A percentile compares a stretch with the other conserved stretches of the same genome.
These are phyloP conservation scores for Penicillium sp. DNA, from an alignment of 2,329 filamentous ascomycete species.

Conservation along the genomic window DNA sequence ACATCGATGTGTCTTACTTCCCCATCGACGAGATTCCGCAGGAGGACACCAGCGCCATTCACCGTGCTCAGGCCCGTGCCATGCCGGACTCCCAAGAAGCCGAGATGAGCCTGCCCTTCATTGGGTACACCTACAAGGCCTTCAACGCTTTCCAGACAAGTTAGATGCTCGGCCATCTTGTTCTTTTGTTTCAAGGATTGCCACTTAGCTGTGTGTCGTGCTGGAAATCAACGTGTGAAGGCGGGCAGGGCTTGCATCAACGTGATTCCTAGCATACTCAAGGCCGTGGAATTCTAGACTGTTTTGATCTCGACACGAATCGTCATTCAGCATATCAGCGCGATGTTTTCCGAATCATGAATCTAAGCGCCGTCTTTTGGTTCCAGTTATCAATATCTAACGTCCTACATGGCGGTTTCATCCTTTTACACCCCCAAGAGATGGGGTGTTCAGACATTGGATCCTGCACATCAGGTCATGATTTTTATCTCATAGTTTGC, in stretches of 20 bases:
- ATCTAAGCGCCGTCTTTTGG: constrained; percentile 23
- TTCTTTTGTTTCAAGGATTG: neutral
- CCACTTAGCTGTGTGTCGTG: neutral
- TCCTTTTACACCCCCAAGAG: neutral
- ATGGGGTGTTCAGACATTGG: constrained; percentile 4
- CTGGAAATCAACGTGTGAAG: constrained; percentile 6
- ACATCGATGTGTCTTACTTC: constrained; percentile 97
- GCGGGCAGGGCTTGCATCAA: constrained; percentile 38
- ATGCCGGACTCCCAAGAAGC: constrained; percentile 76
- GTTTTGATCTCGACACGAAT: constrained; percentile 27
- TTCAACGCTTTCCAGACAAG: constrained; percentile 68
- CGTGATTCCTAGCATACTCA: constrained; percentile 20
- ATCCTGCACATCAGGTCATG: constrained; percentile 20
- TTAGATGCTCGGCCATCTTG: constrained; percentile 26
- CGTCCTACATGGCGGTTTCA: constrained; percentile 7
- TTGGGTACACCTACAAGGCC: constrained; percentile 96
- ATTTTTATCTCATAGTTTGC: constrained; percentile 12
- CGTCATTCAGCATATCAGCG: constrained; percentile 40
- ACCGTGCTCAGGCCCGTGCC: constrained; percentile 79
- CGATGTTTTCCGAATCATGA: constrained; percentile 27
- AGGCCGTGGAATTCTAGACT: constrained; percentile 22
- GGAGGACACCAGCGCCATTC: constrained; percentile 84
- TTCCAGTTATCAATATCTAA: constrained; percentile 28
- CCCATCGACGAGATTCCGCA: constrained; percentile 98
- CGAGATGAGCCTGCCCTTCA: constrained; percentile 94